phyloP scores from a whole-genome alignment of 805 yeast genomes.

The Hanseniaspora osmophila region DNA sequence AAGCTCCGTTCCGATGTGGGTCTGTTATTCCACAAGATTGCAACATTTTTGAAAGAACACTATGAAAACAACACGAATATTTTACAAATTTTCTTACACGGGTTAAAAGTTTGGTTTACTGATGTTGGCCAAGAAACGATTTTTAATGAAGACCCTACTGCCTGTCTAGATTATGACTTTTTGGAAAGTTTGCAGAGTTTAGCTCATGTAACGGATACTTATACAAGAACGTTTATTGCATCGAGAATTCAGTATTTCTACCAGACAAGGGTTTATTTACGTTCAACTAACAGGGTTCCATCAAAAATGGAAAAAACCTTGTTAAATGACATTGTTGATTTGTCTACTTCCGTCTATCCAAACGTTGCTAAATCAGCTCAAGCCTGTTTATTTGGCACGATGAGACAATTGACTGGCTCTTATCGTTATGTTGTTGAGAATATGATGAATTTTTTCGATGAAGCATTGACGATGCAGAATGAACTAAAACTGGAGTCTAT shows the following conservation, averaged over 20 bases:
- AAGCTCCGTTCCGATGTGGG: conserved; percentile 47
- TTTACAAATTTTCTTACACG: conserved; percentile 46
- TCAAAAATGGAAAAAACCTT: conserved; percentile 48
- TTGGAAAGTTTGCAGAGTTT: conserved; percentile 48
- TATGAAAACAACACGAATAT: conserved; percentile 52
- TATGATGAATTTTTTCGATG: conserved; percentile 35
- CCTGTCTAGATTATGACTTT: conserved; percentile 40
- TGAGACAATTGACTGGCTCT: conserved; percentile 57
- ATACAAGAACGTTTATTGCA: conserved; percentile 66
- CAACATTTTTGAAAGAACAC: conserved; percentile 30
- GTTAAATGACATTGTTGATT: conserved; percentile 46
- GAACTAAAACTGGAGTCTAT: conserved; percentile 50
- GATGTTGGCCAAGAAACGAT: conserved; percentile 67
- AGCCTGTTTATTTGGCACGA: conserved; percentile 46
- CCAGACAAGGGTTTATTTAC: conserved; percentile 54
- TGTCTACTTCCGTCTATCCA: conserved; percentile 57
- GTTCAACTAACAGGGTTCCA: conserved; percentile 60
- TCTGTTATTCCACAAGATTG: conserved; percentile 44
- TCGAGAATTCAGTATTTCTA: conserved; percentile 63
- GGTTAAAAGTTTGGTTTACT: conserved; percentile 61
- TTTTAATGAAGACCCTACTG: conserved; percentile 39
- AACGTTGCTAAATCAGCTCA: conserved; percentile 62
- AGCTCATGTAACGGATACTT: conserved; percentile 50
- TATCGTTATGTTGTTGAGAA: conserved; percentile 39
- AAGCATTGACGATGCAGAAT: conserved; percentile 36